Base-by-base conservation (phyloP, 768 basidiomycete species). In the Dentipellis fragilis region DNA sequence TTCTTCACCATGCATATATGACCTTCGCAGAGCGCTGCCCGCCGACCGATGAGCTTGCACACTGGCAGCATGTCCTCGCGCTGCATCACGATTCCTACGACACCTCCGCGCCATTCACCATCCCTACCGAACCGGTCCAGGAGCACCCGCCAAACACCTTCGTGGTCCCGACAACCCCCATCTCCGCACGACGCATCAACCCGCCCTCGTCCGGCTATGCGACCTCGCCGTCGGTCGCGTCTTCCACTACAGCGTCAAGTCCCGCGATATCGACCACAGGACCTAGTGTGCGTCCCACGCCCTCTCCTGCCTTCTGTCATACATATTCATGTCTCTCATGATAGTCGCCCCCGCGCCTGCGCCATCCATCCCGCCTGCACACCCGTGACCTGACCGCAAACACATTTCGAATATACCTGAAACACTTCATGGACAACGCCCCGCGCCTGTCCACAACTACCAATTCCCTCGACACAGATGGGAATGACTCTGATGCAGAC, bases 391-490 rank as follows among this genome's bases (percentile, higher is more conserved):
- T 91, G 23, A 89, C 80, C 2, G 77, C 73, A 3, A 84, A 84
- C 57, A 85, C 81, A 0, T 87, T 91, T 65, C 77, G 84, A 10
- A 77, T 87, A 39, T 89, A 91, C 61, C 60, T 91, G 57, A 88
- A 87, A 60, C 84, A 89, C 60, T 90, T 81, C 67, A 85, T 91
- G 84, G 81, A 87, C 61, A 73, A 83, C 62, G 75, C 74, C 0
- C 70, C 73, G 38, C 45, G 21, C 51, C 63, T 51, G 54, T 58
- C 54, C 10, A 50, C 52, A 23, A 51, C 51, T n/a, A 7, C 9
- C 19, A 12, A 42, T 8, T 42, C 21, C 10, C n/a, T 49, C 11
- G 29, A 37, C 51, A 40, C 23, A 19, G 14, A 37, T 49, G 49
- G 54, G 47, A n/a, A 21, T 54, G 57, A 57, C 35, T 51, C 56